Conservation (phyloP, 352 stramenopile species). For the Globisporangium rhizosaccharum region DNA sequence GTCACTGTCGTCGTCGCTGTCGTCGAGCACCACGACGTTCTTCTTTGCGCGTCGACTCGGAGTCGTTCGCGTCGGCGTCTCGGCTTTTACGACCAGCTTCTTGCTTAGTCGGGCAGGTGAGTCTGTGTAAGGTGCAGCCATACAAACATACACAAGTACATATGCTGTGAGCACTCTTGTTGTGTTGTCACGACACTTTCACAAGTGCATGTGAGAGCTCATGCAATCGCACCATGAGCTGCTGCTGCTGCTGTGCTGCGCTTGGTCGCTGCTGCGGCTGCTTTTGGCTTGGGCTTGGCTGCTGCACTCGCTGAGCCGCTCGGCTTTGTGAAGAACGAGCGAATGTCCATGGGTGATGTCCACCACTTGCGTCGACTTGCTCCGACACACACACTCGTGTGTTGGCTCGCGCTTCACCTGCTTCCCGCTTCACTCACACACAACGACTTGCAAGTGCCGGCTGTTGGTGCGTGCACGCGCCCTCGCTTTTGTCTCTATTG, state of each 20-base stretch:
- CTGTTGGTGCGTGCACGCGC: no score
- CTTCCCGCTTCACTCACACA: no score
- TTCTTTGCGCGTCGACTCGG: slow-evolving; percentile 30
- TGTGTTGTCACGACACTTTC: neutral
- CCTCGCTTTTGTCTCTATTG: no score
- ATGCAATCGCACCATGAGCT: neutral
- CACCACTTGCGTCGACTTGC: no score
- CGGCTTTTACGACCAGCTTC: slow-evolving; percentile 2
- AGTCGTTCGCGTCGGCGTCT: slow-evolving; percentile 19
- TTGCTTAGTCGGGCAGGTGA: slow-evolving; percentile 6
- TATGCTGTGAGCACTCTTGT: no score
- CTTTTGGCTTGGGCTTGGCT: slow-evolving; percentile 1
- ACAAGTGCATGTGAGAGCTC: neutral
- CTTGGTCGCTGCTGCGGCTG: neutral
- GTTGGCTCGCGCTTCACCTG: no score
- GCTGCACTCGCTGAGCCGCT: slow-evolving; percentile 8
- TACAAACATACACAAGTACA: neutral
- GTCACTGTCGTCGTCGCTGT: slow-evolving; percentile 45
- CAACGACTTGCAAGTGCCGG: no score
- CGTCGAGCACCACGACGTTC: slow-evolving; percentile 46
- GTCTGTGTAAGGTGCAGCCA: neutral
- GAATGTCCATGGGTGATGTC: slow-evolving; percentile 66
- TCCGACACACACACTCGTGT: no score
- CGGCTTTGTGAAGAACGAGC: slow-evolving; percentile 77
- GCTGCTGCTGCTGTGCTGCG: neutral